phyloP scores from a whole-genome alignment of 495 filamentous ascomycete species.

The Astrothelium subdiscretum region DNA sequence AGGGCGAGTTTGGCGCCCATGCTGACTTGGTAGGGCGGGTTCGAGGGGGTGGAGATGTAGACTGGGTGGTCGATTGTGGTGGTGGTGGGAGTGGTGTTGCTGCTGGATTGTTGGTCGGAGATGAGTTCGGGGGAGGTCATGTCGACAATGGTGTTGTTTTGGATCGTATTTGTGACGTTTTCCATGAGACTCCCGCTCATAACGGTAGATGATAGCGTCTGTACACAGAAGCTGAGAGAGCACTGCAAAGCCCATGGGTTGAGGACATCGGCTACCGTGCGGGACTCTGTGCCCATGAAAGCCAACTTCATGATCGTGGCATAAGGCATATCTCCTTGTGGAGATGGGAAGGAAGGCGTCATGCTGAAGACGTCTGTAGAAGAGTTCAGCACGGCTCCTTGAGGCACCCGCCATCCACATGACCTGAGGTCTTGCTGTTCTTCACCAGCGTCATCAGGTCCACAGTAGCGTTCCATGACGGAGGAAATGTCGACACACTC shows the following conservation, averaged over 20 bases:
- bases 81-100: neutral
- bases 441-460: neutral
- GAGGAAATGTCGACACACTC: constrained; percentile 22
- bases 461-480: constrained; percentile 18
- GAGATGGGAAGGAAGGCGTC: constrained; percentile 11
- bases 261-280: neutral
- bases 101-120: too few relatives aligned
- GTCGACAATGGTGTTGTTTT: neutral
- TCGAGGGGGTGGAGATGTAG: neutral
- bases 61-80: neutral
- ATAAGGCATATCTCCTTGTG: constrained; percentile 14
- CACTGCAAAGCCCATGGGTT: constrained; percentile 5
- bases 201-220: neutral
- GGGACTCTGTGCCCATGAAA: constrained; percentile 7
- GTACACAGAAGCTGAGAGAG: constrained; percentile 1
- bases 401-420: constrained; percentile 5
- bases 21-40: constrained; percentile 1
- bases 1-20: constrained; percentile 3
- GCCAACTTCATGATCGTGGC: constrained; percentile 21
- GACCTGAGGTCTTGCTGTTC: neutral
- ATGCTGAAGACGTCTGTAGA: constrained; percentile 4
- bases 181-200: neutral
- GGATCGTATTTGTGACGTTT: constrained; percentile 3
- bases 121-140: neutral
- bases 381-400: neutral